These are phyloP conservation scores for Eucalyptus erythrocorys DNA, from an alignment of 345 rosid species.

Conservation along the genomic window DNA sequence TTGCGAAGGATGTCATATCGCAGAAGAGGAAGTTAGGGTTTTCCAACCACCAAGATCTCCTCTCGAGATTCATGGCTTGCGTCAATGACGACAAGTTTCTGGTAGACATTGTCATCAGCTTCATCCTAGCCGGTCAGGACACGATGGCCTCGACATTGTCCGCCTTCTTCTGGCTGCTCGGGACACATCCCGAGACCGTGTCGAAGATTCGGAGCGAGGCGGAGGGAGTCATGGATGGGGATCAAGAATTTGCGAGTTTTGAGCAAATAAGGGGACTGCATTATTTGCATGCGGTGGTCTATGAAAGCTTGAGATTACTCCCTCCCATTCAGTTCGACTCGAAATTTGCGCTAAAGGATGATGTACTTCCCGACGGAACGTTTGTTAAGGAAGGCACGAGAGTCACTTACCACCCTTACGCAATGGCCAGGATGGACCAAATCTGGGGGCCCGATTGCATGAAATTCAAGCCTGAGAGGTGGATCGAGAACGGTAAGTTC, in stretches of 20 bases:
- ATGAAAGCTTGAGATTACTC: conserved; percentile 38
- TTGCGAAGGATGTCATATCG: conserved; percentile 29
- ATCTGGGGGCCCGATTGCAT: conserved; percentile 62
- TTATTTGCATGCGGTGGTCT: conserved; percentile 27
- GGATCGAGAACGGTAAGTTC: conserved; percentile 42
- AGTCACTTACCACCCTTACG: conserved; percentile 66
- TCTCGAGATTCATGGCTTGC: conserved; percentile 47
- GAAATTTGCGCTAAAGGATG: conserved; percentile 27
- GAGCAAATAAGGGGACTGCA: conserved; percentile 16
- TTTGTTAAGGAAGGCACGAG: conserved; percentile 42
- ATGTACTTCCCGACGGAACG: conserved; percentile 43
- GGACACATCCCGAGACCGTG: conserved; percentile 14
- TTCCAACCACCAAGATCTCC: conserved; percentile 25
- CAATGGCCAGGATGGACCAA: conserved; percentile 60
- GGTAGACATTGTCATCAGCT: conserved; percentile 55
- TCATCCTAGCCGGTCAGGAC: conserved; percentile 53
- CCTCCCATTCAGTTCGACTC: conserved; percentile 52
- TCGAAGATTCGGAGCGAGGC: conserved; percentile 17
- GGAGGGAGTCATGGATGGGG: conserved; percentile 10
- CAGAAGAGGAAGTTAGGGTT: conserved; percentile 21
- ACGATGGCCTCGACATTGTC: conserved; percentile 41
- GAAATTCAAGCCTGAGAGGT: conserved; percentile 65
- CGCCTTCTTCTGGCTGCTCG: conserved; percentile 30
- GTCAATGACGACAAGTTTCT: conserved; percentile 21
- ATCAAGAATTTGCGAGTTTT: conserved; percentile 6